phyloP scores from a whole-genome alignment of 352 stramenopile genomes.

The Globisporangium nunn region DNA sequence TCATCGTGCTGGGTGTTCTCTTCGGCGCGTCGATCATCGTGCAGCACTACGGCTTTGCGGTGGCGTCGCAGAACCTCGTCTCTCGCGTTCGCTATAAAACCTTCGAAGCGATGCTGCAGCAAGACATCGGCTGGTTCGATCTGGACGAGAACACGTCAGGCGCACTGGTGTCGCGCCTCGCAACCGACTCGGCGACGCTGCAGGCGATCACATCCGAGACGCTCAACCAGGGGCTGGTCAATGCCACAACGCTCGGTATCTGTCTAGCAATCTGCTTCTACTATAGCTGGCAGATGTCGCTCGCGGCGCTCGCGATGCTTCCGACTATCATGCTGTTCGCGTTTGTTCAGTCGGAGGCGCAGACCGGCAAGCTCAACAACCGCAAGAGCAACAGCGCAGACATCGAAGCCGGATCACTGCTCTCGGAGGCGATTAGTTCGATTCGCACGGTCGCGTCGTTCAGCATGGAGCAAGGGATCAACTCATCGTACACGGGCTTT shows the following conservation, averaged over 20 bases:
- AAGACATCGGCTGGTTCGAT: conserved; percentile 80
- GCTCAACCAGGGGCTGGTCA: conserved; percentile 51
- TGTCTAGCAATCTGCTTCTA: conserved; percentile 39
- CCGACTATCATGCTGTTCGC: conserved; percentile 23
- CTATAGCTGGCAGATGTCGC: conserved; percentile 58
- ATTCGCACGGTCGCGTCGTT: conserved; percentile 48
- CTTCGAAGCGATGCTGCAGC: conserved; percentile 55
- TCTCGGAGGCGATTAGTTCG: conserved; percentile 38
- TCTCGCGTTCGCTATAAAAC: conserved; percentile 30
- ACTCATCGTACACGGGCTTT: conserved; percentile 13
- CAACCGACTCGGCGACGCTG: conserved; percentile 66
- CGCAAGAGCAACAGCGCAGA: conserved; percentile 41
- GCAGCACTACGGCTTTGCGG: conserved; percentile 46
- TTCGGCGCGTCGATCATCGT: conserved; percentile 35
- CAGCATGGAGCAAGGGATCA: conserved; percentile 20
- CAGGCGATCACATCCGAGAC: conserved; percentile 70
- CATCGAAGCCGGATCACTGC: conserved; percentile 22
- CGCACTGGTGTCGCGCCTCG: conserved; percentile 51
- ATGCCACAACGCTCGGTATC: conserved; percentile 41
- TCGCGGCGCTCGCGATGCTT: conserved; percentile 26
- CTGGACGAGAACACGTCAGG: conserved; percentile 47
- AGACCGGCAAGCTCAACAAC: conserved; percentile 25
- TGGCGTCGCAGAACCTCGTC: conserved; percentile 42
- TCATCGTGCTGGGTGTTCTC: conserved; percentile 28
- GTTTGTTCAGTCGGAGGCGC: conserved; percentile 34